These are phyloP conservation scores for Pseudomassariella vexata DNA, from an alignment of 2,329 filamentous ascomycete species.

Conservation along the genomic window DNA sequence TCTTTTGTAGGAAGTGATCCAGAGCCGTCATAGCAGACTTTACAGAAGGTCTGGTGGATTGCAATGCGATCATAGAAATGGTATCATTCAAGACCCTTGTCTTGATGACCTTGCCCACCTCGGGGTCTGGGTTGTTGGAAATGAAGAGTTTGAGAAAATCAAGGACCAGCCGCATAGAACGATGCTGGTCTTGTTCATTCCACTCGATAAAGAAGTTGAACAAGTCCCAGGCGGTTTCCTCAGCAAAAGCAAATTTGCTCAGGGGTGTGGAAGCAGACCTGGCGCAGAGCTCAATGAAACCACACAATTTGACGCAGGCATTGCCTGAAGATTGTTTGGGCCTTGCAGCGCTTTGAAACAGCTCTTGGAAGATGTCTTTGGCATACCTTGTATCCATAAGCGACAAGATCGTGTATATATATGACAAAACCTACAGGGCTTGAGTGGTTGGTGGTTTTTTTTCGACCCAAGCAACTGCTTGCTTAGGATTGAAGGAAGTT, in stretches of 20 bases:
- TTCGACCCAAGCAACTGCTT: slow-evolving; percentile 23
- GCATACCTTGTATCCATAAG: slow-evolving; percentile 21
- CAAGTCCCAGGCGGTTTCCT: slow-evolving; percentile 39
- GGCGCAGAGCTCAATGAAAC: slow-evolving; percentile 55
- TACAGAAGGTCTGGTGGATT: slow-evolving; percentile 56
- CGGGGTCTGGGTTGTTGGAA: slow-evolving; percentile 38
- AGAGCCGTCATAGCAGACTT: slow-evolving; percentile 66
- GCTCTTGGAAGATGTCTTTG: slow-evolving; percentile 37
- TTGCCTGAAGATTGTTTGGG: slow-evolving; percentile 51
- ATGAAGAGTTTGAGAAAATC: slow-evolving; percentile 50
- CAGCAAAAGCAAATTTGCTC: slow-evolving; percentile 44
- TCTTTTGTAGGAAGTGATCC: slow-evolving; percentile 59
- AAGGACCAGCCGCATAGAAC: slow-evolving; percentile 57
- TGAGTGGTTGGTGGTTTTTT: slow-evolving; percentile 17
- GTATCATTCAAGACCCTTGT: slow-evolving; percentile 42
- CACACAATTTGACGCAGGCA: slow-evolving; percentile 54
- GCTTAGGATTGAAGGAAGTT: slow-evolving; percentile 25
- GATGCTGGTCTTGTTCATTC: slow-evolving; percentile 60
- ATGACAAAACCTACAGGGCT: slow-evolving; percentile 17
- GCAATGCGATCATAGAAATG: slow-evolving; percentile 53
- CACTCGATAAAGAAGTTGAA: slow-evolving; percentile 62
- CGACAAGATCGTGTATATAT: slow-evolving; percentile 1
- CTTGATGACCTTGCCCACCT: slow-evolving; percentile 33
- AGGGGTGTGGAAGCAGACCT: slow-evolving; percentile 40
- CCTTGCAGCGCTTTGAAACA: slow-evolving; percentile 44